A percentile compares a stretch with the other conserved stretches of the same genome.
Conservation (phyloP, 2,329 filamentous ascomycete species). For the Zymoseptoria ardabiliae region DNA sequence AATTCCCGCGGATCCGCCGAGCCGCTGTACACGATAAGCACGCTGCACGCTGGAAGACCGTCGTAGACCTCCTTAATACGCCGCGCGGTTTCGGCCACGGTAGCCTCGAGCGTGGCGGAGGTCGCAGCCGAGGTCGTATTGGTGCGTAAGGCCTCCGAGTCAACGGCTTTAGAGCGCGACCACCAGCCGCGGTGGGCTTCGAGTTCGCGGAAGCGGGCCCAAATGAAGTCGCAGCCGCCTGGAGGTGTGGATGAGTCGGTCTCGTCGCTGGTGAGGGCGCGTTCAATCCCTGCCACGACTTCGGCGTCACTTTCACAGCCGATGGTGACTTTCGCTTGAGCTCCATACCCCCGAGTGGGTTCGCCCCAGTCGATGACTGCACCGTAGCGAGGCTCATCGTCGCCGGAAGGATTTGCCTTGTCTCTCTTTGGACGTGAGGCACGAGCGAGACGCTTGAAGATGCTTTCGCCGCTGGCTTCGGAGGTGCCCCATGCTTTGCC, state of each 20-base stretch:
- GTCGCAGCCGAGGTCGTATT: slow-evolving; percentile 11
- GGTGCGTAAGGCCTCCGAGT: slow-evolving; percentile 30
- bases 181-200: slow-evolving; percentile 56
- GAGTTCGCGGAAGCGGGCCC: slow-evolving; percentile 55
- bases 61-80: slow-evolving; percentile 49
- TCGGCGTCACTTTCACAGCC: slow-evolving; percentile 51
- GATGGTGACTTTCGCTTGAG: slow-evolving; percentile 49
- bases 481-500: slow-evolving; percentile 77
- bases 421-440: slow-evolving; percentile 34
- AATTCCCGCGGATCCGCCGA: slow-evolving; percentile 55
- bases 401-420: slow-evolving; percentile 31
- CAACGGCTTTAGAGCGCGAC: slow-evolving; percentile 41
- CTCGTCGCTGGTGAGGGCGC: slow-evolving; percentile 42
- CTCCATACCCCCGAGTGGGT: slow-evolving; percentile 55
- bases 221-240: slow-evolving; percentile 54
- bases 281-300: slow-evolving; percentile 50
- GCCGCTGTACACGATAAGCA: slow-evolving; percentile 58
- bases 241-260: slow-evolving; percentile 37
- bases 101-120: slow-evolving; percentile 33
- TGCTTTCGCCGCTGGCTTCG: slow-evolving; percentile 72
- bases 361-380: slow-evolving; percentile 88
- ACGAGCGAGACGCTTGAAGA: slow-evolving; percentile 70
- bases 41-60: slow-evolving; percentile 50
- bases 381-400: slow-evolving; percentile 50
- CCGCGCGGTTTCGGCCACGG: slow-evolving; percentile 44